These are phyloP conservation scores for Corymbia calophylla DNA, from an alignment of 441 rosid species.

Conservation along the genomic window DNA sequence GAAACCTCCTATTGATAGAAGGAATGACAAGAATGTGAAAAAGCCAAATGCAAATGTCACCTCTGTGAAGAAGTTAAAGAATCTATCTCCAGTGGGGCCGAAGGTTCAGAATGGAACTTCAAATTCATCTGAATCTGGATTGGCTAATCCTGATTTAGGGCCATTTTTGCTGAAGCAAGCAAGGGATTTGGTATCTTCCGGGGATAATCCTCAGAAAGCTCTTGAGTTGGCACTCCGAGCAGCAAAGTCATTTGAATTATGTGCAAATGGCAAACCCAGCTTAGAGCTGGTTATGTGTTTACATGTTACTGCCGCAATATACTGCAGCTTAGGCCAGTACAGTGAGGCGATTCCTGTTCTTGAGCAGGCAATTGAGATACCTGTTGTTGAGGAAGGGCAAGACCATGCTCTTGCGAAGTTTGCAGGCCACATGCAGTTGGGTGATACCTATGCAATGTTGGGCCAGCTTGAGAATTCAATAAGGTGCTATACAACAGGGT, in stretches of 20 bases:
- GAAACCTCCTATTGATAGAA: conserved; percentile 27
- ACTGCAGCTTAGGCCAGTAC: conserved; percentile 51
- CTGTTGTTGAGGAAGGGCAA: conserved; percentile 42
- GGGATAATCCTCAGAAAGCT: conserved; percentile 51
- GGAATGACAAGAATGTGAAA: conserved; percentile 30
- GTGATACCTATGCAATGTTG: conserved; percentile 63
- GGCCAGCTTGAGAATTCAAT: conserved; percentile 63
- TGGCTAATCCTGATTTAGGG: conserved; percentile 47
- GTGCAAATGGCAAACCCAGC: conserved; percentile 39
- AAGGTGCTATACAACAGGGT: conserved; percentile 43
- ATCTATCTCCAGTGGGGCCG: background rate
- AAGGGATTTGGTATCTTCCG: conserved; percentile 47
- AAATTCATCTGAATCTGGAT: conserved; percentile 23
- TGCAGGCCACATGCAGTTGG: conserved; percentile 70
- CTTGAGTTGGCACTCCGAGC: conserved; percentile 62
- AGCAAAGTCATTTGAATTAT: conserved; percentile 41
- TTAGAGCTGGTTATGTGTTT: conserved; percentile 59
- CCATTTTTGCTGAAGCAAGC: conserved; percentile 60
- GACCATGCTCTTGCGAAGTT: conserved; percentile 61
- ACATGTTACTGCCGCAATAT: conserved; percentile 53
- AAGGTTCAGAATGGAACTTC: conserved; percentile 27
- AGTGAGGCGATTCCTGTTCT: conserved; percentile 57
- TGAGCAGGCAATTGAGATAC: conserved; percentile 43
- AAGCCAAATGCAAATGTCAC: conserved; percentile 28
- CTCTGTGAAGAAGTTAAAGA: conserved; percentile 28